Base-by-base conservation (phyloP, 148 eudicot genomes). In the Chenopodium formosanum region DNA sequence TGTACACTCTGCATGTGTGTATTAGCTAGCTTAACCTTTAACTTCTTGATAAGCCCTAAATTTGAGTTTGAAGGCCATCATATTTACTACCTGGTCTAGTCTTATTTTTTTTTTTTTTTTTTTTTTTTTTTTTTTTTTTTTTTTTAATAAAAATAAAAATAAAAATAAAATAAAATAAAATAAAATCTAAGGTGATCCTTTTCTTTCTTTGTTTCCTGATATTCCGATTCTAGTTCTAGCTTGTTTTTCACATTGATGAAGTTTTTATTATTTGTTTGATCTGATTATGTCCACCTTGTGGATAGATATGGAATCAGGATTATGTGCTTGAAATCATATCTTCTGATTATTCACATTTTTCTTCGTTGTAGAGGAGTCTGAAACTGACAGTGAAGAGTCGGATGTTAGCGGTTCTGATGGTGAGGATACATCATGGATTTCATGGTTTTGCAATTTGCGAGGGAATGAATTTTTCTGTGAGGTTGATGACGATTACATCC, bases 401-500 rank as follows among this genome's bases (percentile, higher is more conserved):
- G 92, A 91, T 89, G 90, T 89, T 78, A 89, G 91, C 69, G 94
- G 91, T 48, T 91, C 94, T 77, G 94, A 91, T 83, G 94, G 91
- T 25, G 91, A 90, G 78, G 92, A 90, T 74, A 88, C 91, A 23
- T 88, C 94, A 73, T 91, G 94, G 94, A 90, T 91, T 74, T 90
- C 94, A 70, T 90, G 94, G 94, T 91, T 91, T 87, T 90, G 94
- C 85, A 90, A 85, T 83, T 84, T 91, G 84, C 82, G 91, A 16
- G 94, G 94, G 68, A 91, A 91, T 85, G 91, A 91, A 74, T 91
- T 91, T 64, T 91, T 90, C 81, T 90, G 92, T 65, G 94, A 90
- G 90, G 90, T 91, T 62, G 94, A 91, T 81, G 94, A 91, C 83
- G 94, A 91, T 53, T 91, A 91, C 80, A 91, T 91, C 81, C 94